Evolutionary conservation across 768 basidiomycete genomes (phyloP).

Genomic region (Paxillus rubicundulus): DNA sequence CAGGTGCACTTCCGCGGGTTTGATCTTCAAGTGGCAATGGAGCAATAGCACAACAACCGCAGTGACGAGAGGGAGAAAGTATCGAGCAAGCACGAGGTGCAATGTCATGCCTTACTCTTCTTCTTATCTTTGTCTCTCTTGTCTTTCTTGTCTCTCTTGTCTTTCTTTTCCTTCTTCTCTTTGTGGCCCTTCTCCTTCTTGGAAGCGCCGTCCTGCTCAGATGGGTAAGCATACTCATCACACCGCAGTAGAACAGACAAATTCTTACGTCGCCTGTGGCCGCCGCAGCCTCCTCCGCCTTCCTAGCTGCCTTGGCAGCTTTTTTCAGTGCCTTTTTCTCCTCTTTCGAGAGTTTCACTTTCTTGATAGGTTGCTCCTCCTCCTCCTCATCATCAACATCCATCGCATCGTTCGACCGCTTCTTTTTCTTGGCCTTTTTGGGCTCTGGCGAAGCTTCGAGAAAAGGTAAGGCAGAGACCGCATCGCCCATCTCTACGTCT

Average conservation of each 20-base stretch:
- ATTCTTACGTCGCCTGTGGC: slow-evolving; percentile 34
- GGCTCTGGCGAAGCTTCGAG: slow-evolving; percentile 56
- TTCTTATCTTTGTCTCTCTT: slow-evolving; percentile 53
- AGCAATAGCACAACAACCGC: not conserved
- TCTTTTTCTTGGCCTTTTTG: slow-evolving; percentile 69
- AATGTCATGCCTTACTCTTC: slow-evolving; percentile 42
- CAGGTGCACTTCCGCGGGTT: not conserved
- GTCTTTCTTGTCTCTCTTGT: slow-evolving; percentile 36
- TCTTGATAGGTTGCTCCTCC: slow-evolving; percentile 58
- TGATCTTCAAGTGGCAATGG: not conserved
- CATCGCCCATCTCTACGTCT: slow-evolving; percentile 45
- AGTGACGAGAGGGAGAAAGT: not conserved
- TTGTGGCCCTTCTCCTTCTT: slow-evolving; percentile 41
- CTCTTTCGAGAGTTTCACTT: slow-evolving; percentile 76
- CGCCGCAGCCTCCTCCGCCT: slow-evolving; percentile 39
- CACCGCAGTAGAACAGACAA: slow-evolving; percentile 9
- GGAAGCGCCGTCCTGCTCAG: slow-evolving; percentile 31
- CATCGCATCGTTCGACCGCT: slow-evolving; percentile 66
- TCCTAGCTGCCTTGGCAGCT: slow-evolving; percentile 65
- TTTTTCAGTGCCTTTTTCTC: slow-evolving; percentile 86
- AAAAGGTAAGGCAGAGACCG: slow-evolving; percentile 52
- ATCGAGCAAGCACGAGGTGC: not conserved
- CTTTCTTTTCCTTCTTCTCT: slow-evolving; percentile 26
- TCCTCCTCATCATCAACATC: slow-evolving; percentile 58
- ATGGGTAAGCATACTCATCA: slow-evolving; percentile 6